These are phyloP conservation scores for Cicer pinnatifidum DNA, from an alignment of 306 rosid species.

Conservation along the genomic window DNA sequence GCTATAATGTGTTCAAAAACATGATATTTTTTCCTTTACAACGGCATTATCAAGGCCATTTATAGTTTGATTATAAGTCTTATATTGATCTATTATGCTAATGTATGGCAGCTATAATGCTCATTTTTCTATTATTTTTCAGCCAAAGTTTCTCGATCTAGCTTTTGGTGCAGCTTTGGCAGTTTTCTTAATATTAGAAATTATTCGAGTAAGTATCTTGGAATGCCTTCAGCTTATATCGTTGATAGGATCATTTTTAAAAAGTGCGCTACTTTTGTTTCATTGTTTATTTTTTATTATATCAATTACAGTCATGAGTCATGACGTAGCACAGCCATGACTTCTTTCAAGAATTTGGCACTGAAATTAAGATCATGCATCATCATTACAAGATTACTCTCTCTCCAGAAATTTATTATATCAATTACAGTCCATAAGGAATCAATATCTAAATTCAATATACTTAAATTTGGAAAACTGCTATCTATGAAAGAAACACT, in stretches of 20 bases:
- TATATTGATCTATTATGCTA: conserved; percentile 22
- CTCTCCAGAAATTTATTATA: neutral
- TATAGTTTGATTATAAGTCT: conserved; percentile 24
- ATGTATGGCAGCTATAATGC: conserved; percentile 29
- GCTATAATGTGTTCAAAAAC: conserved; percentile 3
- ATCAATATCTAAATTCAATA: conserved; percentile 26
- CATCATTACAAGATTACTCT: too few species aligned
- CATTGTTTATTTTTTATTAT: conserved; percentile 26
- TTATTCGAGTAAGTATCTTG: conserved; percentile 76
- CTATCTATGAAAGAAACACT: conserved; percentile 8
- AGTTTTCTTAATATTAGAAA: conserved; percentile 82
- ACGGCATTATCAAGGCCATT: neutral
- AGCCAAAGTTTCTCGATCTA: conserved; percentile 90
- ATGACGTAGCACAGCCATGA: too few species aligned
- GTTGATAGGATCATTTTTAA: conserved; percentile 33
- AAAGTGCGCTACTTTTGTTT: neutral
- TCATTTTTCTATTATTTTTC: conserved; percentile 59
- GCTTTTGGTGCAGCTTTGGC: conserved; percentile 93
- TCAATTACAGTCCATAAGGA: conserved; percentile 1
- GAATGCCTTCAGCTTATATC: conserved; percentile 21
- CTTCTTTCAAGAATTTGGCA: too few species aligned
- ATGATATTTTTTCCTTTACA: neutral
- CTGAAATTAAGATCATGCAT: too few species aligned
- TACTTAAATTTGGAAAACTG: conserved; percentile 23
- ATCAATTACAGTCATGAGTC: neutral